Evolutionary conservation across 805 yeast genomes (phyloP), one percentile per base, ranked within the genome.

Genomic region (Candida odintsovae): DNA sequence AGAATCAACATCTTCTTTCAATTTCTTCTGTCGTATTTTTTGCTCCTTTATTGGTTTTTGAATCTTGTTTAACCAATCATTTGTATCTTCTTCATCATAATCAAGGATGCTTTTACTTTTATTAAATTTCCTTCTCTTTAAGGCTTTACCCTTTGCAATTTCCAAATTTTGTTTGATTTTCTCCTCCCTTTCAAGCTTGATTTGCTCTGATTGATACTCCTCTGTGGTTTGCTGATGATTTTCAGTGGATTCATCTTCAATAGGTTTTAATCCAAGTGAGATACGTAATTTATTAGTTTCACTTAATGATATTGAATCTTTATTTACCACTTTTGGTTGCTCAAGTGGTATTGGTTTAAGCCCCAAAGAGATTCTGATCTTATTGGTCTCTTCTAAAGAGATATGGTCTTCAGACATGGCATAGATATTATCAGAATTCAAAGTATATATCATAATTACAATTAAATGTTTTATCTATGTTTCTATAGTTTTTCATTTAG

Each of bases 321-420:
- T 49, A 18, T 19, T 2, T 19, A 9, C 6, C 12, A 16, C 20
- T n/a, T 23, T 38, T 29, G 29, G 15, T 15, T 40, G 29, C n/a
- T 25, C n/a, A 22, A 47, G 49, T 11, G 71, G 73, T 16, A 78
- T 71, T 1, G 83, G 81, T 33, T 73, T 71, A 45, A 82, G 64
- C 1, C 86, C 86, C 11, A 79, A 54, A 12, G 75, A 69, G 7
- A 64, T 50, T 21, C 88, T 63, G 8, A 79, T 65, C 52, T 63
- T 66, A 55, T 82, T 81, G 0, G 86, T 82, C 49, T 81, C 85
- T 48, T 75, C 80, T 1, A 82, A 42, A 0, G 76, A 58, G 0
- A 58, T 53, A 0, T 56, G 38, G 10, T 56, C 62, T 5, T 58
- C 59, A 13, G 51, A 31, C 45, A 49, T 45, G 38, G 6, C 28